These are phyloP conservation scores for Arachnopeziza araneosa DNA, from an alignment of 2,329 filamentous ascomycete species.

Conservation along the genomic window DNA sequence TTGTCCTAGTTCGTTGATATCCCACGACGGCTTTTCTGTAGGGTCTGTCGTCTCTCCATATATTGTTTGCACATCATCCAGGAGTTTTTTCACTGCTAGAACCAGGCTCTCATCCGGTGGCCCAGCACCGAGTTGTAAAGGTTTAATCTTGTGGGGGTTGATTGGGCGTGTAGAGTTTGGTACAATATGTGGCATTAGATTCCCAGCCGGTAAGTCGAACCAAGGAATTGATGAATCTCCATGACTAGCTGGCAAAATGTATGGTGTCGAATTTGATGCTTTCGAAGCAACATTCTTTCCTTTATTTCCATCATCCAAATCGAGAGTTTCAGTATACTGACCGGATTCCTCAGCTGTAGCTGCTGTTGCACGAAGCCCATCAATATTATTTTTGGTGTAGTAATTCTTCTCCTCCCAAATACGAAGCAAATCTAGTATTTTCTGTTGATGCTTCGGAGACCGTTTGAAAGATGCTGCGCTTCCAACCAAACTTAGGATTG, in stretches of 20 bases:
- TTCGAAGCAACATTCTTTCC: constrained; percentile 37
- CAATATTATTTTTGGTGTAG: constrained; percentile 48
- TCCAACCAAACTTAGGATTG: constrained; percentile 57
- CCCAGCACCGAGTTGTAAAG: constrained; percentile 63
- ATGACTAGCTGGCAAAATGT: constrained; percentile 68
- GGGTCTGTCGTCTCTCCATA: constrained; percentile 50
- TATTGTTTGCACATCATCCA: constrained; percentile 64
- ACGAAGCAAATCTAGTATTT: constrained; percentile 57
- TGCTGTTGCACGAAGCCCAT: constrained; percentile 54
- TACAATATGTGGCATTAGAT: constrained; percentile 72
- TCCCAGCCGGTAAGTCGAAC: constrained; percentile 78
- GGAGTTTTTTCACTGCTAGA: constrained; percentile 62
- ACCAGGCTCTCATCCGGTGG: constrained; percentile 62
- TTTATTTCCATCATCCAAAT: constrained; percentile 22
- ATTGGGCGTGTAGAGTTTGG: constrained; percentile 73
- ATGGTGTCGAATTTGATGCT: constrained; percentile 54
- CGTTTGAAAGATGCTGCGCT: constrained; percentile 51
- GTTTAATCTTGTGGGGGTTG: constrained; percentile 62
- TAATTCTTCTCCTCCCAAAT: constrained; percentile 68
- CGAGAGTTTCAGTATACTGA: constrained; percentile 22
- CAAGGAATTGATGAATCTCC: constrained; percentile 69
- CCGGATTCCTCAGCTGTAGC: constrained; percentile 35
- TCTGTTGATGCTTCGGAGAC: constrained; percentile 59
- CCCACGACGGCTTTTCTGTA: constrained; percentile 45
- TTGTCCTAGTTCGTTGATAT: constrained; percentile 74